These are phyloP conservation scores for Trichoderma sp. DNA, from an alignment of 2,329 filamentous ascomycete species.

Conservation along the genomic window DNA sequence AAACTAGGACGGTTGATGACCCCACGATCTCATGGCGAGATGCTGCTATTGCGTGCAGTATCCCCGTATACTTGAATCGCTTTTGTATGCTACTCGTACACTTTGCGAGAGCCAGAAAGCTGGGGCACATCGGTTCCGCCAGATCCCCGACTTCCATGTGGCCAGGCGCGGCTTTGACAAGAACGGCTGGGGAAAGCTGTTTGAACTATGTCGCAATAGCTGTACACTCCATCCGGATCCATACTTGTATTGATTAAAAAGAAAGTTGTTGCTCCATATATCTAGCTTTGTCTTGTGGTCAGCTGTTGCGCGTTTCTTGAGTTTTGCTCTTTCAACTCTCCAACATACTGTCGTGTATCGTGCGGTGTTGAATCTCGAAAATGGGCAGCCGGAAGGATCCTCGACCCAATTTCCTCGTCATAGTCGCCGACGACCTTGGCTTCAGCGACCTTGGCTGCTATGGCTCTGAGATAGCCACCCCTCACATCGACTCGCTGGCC, in stretches of 20 bases:
- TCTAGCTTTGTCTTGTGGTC: slow-evolving; percentile 3
- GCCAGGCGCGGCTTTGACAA: slow-evolving; percentile 8
- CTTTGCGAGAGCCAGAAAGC: slow-evolving; percentile 8
- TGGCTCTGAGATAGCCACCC: slow-evolving; percentile 42
- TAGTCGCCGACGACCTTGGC: slow-evolving; percentile 43
- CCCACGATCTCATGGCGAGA: slow-evolving; percentile 5
- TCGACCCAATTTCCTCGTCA: slow-evolving; percentile 43
- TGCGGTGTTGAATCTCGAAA: background rate
- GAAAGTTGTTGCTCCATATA: slow-evolving; percentile 9
- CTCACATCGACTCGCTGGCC: slow-evolving; percentile 39
- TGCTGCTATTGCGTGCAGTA: background rate
- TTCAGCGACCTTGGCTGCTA: slow-evolving; percentile 41
- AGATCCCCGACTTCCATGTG: slow-evolving; percentile 21
- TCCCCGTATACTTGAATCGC: background rate
- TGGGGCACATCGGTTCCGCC: slow-evolving; percentile 17
- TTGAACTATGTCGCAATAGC: background rate
- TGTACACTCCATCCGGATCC: background rate
- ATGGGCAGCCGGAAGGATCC: slow-evolving; percentile 22
- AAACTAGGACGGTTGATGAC: slow-evolving; percentile 1
- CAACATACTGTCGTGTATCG: background rate
- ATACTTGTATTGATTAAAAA: slow-evolving; percentile 2
- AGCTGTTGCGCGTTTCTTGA: background rate
- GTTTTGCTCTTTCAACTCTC: background rate
- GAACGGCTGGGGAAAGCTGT: slow-evolving; percentile 5
- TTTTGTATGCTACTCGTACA: background rate